Evolutionary conservation across 257 asterid species (phyloP), one percentile per base, ranked within the genome.

Genomic region (Forsythia viridissima): DNA sequence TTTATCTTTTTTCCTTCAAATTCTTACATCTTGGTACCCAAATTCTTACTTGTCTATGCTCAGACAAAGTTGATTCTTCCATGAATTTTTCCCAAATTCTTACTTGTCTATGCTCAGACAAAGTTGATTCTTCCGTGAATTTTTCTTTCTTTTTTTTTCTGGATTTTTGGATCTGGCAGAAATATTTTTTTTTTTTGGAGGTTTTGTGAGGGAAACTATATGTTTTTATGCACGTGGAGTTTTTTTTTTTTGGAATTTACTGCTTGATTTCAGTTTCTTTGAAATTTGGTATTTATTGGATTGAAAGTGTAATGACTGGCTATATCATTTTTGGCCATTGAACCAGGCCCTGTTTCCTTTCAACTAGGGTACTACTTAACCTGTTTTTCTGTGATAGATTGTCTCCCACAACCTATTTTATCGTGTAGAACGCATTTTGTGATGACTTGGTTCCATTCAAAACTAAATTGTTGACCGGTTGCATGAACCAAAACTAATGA

Each of bases 1-100:
- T 85, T 20, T 91, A 86, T 77, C 84, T 84, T 79, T 86, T 84
- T 80, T 88, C 84, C 84, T 87, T 88, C 82, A 88, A 69, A 59
- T 73, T 86, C 71, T 84, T 81, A 36, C 80, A 9, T 70, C 73
- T 78, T 82, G 81, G 80, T 70, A 34, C 72, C 40, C 46, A 34
- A 63, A 67, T 55, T 55, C 80, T 76, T 7, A 63, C 74, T 37
- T 82, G 80, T 71, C 70, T 67, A 82, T 80, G 78, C 78, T 77
- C 71, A 61, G 74, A 73, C 44, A 85, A 78, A 71, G 80, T 83
- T 0, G 84, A 76, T 43, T 67, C 77, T 81, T 73, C 89, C 90
- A 87, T 87, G 10, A 24, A n/a, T n/a, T n/a, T n/a, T n/a, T n/a
- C 72, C 40, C 46, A 34, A 63, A 67, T 55, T 55, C 80, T 76